A percentile compares a stretch with the other conserved stretches of the same genome.
These are phyloP conservation scores for Inonotus obliquus DNA, from an alignment of 1,284 basidiomycete species.

Conservation along the genomic window DNA sequence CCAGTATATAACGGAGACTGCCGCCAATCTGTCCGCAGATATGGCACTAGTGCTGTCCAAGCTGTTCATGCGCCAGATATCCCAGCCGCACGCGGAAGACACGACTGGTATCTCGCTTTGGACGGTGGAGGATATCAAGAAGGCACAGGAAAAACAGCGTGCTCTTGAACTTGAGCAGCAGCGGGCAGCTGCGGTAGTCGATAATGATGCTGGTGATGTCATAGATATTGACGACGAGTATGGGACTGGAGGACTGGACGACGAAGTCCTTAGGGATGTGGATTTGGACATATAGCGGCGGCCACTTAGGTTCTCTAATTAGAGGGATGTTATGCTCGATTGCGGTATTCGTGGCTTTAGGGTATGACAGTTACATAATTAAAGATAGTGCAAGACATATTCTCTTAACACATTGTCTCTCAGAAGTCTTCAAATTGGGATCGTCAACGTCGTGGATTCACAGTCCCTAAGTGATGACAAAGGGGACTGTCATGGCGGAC, in stretches of 20 bases:
- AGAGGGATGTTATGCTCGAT: not conserved
- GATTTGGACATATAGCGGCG: constrained; percentile 38
- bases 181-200: constrained; percentile 27
- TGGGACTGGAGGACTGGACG: constrained; percentile 70
- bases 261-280: constrained; percentile 58
- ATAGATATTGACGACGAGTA: constrained; percentile 48
- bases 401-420: constrained; percentile 1
- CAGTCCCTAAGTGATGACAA: not conserved
- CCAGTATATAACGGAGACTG: constrained; percentile 97
- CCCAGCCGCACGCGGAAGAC: constrained; percentile 93
- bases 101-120: constrained; percentile 93
- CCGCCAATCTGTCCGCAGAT: constrained; percentile 96
- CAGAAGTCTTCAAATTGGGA: not conserved
- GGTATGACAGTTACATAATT: not conserved
- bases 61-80: constrained; percentile 96
- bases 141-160: constrained; percentile 75
- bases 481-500: constrained; percentile 3
- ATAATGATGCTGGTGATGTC: constrained; percentile 25
- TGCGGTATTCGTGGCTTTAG: not conserved
- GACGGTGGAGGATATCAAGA: constrained; percentile 84
- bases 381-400: not conserved
- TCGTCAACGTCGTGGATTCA: constrained; percentile 8
- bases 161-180: constrained; percentile 48
- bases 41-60: constrained; percentile 97
- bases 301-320: not conserved